Evolutionary conservation across 768 basidiomycete species (phyloP).

Genomic region (Termitomyces sp.): DNA sequence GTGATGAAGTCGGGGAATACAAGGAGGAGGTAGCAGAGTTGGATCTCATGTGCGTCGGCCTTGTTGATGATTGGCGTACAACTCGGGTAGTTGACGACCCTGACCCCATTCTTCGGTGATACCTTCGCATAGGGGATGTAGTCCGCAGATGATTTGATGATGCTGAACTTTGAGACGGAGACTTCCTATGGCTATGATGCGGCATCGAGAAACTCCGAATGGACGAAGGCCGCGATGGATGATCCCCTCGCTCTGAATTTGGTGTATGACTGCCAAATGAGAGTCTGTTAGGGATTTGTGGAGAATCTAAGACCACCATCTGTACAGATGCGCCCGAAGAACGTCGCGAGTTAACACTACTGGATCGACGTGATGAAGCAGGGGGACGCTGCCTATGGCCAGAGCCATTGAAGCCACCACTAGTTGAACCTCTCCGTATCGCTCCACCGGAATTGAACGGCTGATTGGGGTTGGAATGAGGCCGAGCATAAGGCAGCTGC

Average conservation of each 20-base stretch:
- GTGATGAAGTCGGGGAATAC: conserved; percentile 70
- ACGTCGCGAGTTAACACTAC: conserved; percentile 84
- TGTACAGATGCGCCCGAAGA: conserved; percentile 49
- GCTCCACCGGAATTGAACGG: conserved; percentile 28
- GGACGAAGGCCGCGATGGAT: conserved; percentile 78
- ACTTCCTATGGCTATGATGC: conserved; percentile 68
- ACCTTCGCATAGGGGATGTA: conserved; percentile 73
- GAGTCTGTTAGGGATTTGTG: conserved; percentile 57
- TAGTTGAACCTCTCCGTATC: conserved; percentile 40
- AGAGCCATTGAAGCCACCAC: conserved; percentile 22
- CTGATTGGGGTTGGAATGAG: conserved; percentile 8
- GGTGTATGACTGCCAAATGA: conserved; percentile 82
- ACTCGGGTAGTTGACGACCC: conserved; percentile 75
- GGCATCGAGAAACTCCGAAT: conserved; percentile 72
- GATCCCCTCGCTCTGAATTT: conserved; percentile 78
- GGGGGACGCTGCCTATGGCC: conserved; percentile 67
- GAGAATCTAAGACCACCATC: conserved; percentile 53
- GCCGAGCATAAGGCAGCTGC: conserved; percentile 21
- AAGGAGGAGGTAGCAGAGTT: conserved; percentile 76
- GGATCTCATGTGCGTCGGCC: conserved; percentile 59
- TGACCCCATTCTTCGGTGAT: conserved; percentile 76
- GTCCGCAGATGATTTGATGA: conserved; percentile 64
- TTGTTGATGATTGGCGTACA: conserved; percentile 45
- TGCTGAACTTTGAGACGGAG: conserved; percentile 73
- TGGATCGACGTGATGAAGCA: conserved; percentile 80